Percentiles rank a stretch among this genome's conserved stretches.
phyloP scores from a whole-genome alignment of 495 filamentous ascomycete genomes.

The Glonium stellatum region DNA sequence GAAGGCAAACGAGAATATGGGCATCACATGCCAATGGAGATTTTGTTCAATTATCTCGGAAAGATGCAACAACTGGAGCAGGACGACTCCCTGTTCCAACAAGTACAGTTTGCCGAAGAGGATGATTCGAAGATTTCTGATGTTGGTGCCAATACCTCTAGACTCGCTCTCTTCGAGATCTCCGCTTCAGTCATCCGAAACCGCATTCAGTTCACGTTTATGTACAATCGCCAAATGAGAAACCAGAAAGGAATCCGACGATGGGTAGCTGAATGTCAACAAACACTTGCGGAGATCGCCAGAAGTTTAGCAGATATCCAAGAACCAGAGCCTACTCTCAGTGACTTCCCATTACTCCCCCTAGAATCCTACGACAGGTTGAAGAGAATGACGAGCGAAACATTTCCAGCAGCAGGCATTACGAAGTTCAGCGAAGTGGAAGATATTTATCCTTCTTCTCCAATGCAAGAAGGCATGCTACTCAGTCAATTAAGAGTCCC shows the following conservation, averaged over 20 bases:
- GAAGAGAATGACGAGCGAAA: conserved; percentile 29
- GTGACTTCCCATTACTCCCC: conserved; percentile 34
- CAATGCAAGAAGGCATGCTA: conserved; percentile 44
- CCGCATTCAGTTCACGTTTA: too few species aligned
- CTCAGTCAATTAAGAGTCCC: conserved; percentile 46
- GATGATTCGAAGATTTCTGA: too few species aligned
- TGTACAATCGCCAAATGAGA: too few species aligned
- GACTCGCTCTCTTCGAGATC: conserved; percentile 22
- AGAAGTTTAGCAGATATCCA: too few species aligned
- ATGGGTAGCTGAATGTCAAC: too few species aligned
- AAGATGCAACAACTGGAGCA: conserved; percentile 39
- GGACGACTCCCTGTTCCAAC: conserved; percentile 25
- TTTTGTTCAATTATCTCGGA: conserved; percentile 45
- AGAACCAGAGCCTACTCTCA: conserved; percentile 26
- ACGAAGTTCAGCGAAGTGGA: conserved; percentile 37
- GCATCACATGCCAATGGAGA: conserved; percentile 32
- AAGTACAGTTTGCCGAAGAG: too few species aligned
- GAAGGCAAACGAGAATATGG: conserved; percentile 16
- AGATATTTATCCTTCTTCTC: conserved; percentile 42
- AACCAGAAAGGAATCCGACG: too few species aligned
- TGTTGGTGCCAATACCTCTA: too few species aligned
- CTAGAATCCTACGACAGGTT: too few species aligned
- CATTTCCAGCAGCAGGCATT: too few species aligned
- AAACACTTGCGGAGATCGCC: too few species aligned
- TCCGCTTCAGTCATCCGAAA: too few species aligned